Conservation (phyloP, 1,284 basidiomycete species). For the Marasmius tenuissimus region DNA sequence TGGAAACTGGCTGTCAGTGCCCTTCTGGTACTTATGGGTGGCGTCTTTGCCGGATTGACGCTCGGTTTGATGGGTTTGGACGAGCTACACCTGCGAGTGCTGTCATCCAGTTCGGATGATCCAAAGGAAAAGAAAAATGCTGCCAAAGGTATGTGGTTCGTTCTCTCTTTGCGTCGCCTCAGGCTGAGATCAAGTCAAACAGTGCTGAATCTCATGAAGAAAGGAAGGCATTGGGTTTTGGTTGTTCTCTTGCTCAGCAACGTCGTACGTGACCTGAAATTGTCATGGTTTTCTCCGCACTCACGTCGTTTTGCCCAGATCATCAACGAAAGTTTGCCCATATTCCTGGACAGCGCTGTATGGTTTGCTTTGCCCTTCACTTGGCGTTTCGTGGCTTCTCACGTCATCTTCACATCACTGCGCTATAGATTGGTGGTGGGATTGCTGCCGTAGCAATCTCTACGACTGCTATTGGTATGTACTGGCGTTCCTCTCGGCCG, state of each 20-base stretch:
- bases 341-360: conserved; percentile 89
- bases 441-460: conserved; percentile 83
- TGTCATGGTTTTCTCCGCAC: background rate
- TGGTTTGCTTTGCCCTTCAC: conserved; percentile 23
- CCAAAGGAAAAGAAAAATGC: conserved; percentile 68
- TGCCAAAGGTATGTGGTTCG: conserved; percentile 52
- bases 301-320: conserved; percentile 47
- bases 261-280: conserved; percentile 56
- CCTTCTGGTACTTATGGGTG: conserved; percentile 73
- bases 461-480: conserved; percentile 78
- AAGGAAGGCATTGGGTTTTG: conserved; percentile 92
- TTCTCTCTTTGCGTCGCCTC: background rate
- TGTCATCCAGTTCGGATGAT: conserved; percentile 80
- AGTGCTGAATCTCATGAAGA: conserved; percentile 79
- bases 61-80: conserved; percentile 95
- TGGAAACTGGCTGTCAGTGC: conserved; percentile 68
- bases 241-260: conserved; percentile 86
- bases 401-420: background rate
- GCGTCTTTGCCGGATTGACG: conserved; percentile 87
- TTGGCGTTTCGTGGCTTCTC: background rate
- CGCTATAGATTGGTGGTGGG: conserved; percentile 73
- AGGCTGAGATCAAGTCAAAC: background rate
- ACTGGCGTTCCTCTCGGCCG: background rate
- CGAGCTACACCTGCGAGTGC: conserved; percentile 87
- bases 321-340: conserved; percentile 90